A percentile compares a stretch with the other conserved stretches of the same genome.
These are phyloP conservation scores for Coniochaeta prunicola DNA, from an alignment of 2,329 filamentous ascomycete species.

Conservation along the genomic window DNA sequence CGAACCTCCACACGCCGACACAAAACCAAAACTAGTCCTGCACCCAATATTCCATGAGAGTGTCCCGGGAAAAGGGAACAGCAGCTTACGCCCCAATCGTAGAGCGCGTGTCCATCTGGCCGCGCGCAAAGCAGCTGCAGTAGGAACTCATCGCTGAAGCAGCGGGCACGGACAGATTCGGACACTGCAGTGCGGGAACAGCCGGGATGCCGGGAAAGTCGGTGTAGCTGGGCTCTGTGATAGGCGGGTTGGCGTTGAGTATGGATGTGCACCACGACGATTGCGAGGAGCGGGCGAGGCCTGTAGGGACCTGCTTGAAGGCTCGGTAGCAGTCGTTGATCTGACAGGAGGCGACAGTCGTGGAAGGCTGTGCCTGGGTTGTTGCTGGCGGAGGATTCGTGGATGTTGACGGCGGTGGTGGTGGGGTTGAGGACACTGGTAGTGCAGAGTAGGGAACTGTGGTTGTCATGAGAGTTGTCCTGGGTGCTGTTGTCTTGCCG, in stretches of 20 bases:
- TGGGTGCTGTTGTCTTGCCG: not conserved
- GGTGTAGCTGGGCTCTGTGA: not conserved
- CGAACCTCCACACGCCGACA: not conserved
- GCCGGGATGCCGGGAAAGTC: conserved; percentile 2
- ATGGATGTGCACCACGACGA: conserved; percentile 2
- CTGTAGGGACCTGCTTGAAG: not conserved
- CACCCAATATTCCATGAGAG: not conserved
- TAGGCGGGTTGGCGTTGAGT: not conserved
- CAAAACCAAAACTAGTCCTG: not conserved
- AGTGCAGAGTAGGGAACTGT: not conserved
- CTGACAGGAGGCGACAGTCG: not conserved
- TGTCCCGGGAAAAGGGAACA: not conserved
- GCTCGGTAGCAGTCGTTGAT: conserved; percentile 4
- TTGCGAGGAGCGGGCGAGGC: not conserved
- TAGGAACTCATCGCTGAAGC: not conserved
- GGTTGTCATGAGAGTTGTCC: not conserved
- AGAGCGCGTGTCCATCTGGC: not conserved
- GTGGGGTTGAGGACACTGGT: not conserved
- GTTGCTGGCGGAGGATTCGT: not conserved
- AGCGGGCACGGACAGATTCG: not conserved
- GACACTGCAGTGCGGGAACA: not conserved
- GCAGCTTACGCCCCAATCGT: not conserved
- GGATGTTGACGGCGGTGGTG: not conserved
- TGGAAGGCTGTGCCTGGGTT: not conserved
- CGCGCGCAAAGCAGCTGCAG: not conserved